A percentile compares a stretch with the other conserved stretches of the same genome.
Conservation (phyloP, 768 basidiomycete species). For the Tylopilus subfusipes region DNA sequence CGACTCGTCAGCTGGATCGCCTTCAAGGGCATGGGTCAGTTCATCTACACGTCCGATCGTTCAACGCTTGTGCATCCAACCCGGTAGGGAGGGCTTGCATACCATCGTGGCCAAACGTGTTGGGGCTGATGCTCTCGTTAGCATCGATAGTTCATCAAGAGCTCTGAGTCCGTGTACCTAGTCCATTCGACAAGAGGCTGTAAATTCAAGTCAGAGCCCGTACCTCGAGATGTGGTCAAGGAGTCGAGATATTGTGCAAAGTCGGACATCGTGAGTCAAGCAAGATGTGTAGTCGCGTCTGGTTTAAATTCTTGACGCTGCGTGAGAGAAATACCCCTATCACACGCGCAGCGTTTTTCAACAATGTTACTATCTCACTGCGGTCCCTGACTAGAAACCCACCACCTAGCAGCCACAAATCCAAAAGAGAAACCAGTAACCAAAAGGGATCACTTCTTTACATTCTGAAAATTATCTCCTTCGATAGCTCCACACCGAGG, state of each 20-base stretch:
- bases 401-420: neutral
- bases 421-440: neutral
- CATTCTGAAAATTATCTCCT: conserved; percentile 37
- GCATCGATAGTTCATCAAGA: conserved; percentile 7
- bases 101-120: conserved; percentile 16
- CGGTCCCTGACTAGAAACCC: neutral
- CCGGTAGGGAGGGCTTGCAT: neutral
- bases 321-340: neutral
- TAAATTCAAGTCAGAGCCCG: conserved; percentile 10
- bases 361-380: no score
- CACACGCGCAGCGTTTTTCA: no score
- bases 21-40: conserved; percentile 5
- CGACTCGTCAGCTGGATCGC: conserved; percentile 14
- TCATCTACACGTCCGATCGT: conserved; percentile 13
- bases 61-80: conserved; percentile 2
- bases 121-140: conserved; percentile 18
- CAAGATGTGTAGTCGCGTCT: neutral
- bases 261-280: conserved; percentile 14
- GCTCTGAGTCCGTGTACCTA: conserved; percentile 16
- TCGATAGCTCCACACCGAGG: conserved; percentile 42
- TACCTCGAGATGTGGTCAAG: conserved; percentile 14
- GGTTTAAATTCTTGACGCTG: neutral
- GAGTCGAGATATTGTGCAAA: conserved; percentile 24
- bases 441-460: conserved; percentile 4
- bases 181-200: conserved; percentile 22